Evolutionary conservation across 148 eudicot genomes (phyloP).

Genomic region (Talinum fruticosum): DNA sequence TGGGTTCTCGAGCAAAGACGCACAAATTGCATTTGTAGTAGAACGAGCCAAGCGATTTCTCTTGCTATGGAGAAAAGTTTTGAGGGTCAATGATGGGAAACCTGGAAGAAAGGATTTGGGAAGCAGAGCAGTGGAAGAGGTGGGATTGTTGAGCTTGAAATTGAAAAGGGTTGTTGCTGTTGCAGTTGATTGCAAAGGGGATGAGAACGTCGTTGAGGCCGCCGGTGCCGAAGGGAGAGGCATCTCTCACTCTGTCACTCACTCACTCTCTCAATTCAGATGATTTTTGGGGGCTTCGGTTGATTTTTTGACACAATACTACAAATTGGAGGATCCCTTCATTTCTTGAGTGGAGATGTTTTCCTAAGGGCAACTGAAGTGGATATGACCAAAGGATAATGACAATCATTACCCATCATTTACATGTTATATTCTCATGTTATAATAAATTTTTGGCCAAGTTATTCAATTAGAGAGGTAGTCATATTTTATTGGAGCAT

Average conservation of each 20-base stretch:
- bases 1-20: conserved; percentile 70
- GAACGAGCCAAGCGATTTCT: conserved; percentile 2
- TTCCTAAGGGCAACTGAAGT: neutral
- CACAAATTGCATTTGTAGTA: conserved; percentile 18
- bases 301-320: neutral
- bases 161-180: conserved; percentile 6
- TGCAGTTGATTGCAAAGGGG: conserved; percentile 10
- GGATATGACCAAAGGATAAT: neutral
- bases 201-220: conserved; percentile 9
- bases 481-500: too few species aligned
- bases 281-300: neutral
- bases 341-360: neutral
- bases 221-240: conserved; percentile 8
- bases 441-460: too few species aligned
- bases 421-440: too few species aligned
- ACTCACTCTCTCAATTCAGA: neutral
- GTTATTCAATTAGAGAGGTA: too few species aligned
- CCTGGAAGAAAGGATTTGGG: conserved; percentile 40
- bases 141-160: conserved; percentile 11
- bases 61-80: conserved; percentile 7
- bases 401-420: neutral
- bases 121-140: conserved; percentile 18
- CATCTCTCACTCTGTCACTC: conserved; percentile 8
- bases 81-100: conserved; percentile 20
- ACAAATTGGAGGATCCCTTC: too few species aligned